Conservation (phyloP, 345 rosid genomes). For the Sonneratia caseolaris region DNA sequence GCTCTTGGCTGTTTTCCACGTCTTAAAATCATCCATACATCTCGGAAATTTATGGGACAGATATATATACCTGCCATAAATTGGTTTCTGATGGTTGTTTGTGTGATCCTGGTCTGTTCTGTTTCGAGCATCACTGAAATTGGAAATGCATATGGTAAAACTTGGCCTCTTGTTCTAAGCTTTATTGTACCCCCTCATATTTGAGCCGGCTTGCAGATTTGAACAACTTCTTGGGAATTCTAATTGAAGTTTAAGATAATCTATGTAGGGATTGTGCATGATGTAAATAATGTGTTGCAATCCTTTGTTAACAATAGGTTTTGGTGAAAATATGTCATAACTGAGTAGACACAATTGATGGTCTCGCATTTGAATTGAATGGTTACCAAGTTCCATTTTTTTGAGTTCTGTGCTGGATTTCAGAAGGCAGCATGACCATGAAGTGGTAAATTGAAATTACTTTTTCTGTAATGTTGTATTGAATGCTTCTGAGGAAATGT, state of each 20-base stretch:
- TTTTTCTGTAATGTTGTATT: neutral
- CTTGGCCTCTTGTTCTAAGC: constrained; percentile 13
- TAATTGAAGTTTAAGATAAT: constrained; percentile 8
- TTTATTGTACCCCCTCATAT: neutral
- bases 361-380: neutral
- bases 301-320: neutral
- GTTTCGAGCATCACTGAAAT: constrained; percentile 77
- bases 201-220: neutral
- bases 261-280: neutral
- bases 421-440: neutral
- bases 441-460: neutral
- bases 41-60: constrained; percentile 99
- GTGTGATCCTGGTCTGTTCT: constrained; percentile 69
- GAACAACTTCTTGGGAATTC: constrained; percentile 13
- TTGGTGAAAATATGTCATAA: neutral
- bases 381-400: neutral
- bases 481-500: neutral
- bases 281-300: neutral
- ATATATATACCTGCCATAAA: constrained; percentile 98
- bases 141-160: constrained; percentile 96
- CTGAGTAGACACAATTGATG: neutral
- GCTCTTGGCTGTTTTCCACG: constrained; percentile 98
- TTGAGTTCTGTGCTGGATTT: neutral
- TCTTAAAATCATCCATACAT: constrained; percentile 92
- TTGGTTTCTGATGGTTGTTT: constrained; percentile 91